These are phyloP conservation scores for Edaphochlamys debaryana DNA, from an alignment of 139 green algal genomes.

Conservation along the genomic window DNA sequence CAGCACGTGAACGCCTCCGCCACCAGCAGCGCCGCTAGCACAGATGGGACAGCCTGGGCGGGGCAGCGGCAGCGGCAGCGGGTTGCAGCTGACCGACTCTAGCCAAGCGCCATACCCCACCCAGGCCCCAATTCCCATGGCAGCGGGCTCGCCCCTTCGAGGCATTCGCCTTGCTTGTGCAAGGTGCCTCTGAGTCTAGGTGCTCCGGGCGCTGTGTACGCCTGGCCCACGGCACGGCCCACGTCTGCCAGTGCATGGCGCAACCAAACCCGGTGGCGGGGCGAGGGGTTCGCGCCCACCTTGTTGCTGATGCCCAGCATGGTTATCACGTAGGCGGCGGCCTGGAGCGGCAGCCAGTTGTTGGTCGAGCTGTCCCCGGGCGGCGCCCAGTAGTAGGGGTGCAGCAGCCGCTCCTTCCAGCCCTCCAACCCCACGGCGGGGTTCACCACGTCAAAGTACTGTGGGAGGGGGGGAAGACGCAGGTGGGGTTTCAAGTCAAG, in stretches of 20 bases:
- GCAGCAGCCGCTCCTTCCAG: constrained; percentile 11
- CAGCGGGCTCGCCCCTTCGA: too few species aligned
- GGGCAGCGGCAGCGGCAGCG: too few species aligned
- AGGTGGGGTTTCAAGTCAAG: too few species aligned
- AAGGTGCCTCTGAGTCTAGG: too few species aligned
- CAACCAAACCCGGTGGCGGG: too few species aligned
- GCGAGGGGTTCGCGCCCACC: too few species aligned
- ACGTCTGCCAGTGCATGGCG: too few species aligned
- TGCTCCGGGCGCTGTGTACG: too few species aligned
- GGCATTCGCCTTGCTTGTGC: too few species aligned
- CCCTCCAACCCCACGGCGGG: background rate
- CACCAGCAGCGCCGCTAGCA: constrained; percentile 15
- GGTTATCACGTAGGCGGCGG: background rate
- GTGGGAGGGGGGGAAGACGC: background rate
- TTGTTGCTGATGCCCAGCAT: background rate
- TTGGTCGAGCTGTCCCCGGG: background rate
- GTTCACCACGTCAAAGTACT: background rate
- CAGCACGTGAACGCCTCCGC: constrained; percentile 19
- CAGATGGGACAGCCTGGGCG: background rate
- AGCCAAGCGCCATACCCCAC: background rate
- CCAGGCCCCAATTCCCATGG: too few species aligned
- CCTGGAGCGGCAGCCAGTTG: constrained; percentile 16
- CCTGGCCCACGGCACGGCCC: too few species aligned
- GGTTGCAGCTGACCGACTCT: background rate
- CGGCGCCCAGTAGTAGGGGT: background rate